A percentile compares a stretch with the other conserved stretches of the same genome.
Conservation (phyloP, 352 stramenopile species). For the Phytophthora citrophthora region DNA sequence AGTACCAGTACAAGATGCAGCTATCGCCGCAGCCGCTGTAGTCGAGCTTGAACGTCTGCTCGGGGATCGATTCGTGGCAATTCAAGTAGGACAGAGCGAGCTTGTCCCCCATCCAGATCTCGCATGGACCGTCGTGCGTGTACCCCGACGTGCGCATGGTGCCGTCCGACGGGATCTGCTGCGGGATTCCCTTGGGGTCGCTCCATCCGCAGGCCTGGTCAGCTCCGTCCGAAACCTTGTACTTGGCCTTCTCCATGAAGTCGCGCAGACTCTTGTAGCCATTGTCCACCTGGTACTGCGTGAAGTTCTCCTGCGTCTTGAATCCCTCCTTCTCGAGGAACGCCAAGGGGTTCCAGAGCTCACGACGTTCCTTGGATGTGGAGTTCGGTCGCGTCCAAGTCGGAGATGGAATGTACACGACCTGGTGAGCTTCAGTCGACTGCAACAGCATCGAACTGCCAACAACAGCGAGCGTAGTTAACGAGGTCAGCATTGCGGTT, state of each 20-base stretch:
- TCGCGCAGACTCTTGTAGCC: slow-evolving; percentile 47
- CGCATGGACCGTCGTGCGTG: slow-evolving; percentile 48
- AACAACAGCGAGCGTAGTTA: slow-evolving; percentile 18
- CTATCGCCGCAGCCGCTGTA: slow-evolving; percentile 42
- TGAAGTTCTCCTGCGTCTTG: slow-evolving; percentile 52
- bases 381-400: slow-evolving; percentile 39
- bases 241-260: slow-evolving; percentile 50
- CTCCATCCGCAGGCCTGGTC: slow-evolving; percentile 45
- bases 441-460: slow-evolving; percentile 21
- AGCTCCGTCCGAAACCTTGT: slow-evolving; percentile 36
- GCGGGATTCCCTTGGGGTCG: slow-evolving; percentile 29
- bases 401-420: slow-evolving; percentile 44
- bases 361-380: slow-evolving; percentile 32
- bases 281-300: slow-evolving; percentile 42
- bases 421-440: slow-evolving; percentile 37
- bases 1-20: slow-evolving; percentile 50
- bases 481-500: slow-evolving; percentile 14
- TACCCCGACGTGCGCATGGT: slow-evolving; percentile 52
- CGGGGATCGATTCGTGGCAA: slow-evolving; percentile 41
- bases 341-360: slow-evolving; percentile 46
- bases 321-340: slow-evolving; percentile 58
- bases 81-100: slow-evolving; percentile 37
- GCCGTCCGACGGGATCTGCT: slow-evolving; percentile 40
- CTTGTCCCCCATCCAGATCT: slow-evolving; percentile 53
- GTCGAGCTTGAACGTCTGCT: slow-evolving; percentile 37